Conservation (phyloP, 192 early-diverging fungal species). For the Dissophora globulifera region DNA sequence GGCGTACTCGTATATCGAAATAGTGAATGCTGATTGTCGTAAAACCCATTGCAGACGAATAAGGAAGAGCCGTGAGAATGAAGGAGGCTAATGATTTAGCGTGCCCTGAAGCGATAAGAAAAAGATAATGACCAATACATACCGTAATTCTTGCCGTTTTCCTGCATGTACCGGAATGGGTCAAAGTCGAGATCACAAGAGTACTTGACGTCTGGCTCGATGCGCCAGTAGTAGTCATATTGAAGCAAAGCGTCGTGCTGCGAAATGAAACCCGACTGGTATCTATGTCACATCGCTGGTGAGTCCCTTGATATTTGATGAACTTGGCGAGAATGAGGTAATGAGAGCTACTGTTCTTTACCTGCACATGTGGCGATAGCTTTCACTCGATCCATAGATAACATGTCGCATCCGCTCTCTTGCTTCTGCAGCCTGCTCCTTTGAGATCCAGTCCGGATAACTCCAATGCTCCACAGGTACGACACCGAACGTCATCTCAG, state of each 20-base stretch:
- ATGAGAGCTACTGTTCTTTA: slow-evolving; percentile 29
- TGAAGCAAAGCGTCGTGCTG: slow-evolving; percentile 73
- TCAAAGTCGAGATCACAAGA: slow-evolving; percentile 86
- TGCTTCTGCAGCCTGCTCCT: slow-evolving; percentile 60
- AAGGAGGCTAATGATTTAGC: no score
- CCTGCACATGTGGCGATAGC: slow-evolving; percentile 84
- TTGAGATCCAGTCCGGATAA: slow-evolving; percentile 82
- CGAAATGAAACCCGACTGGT: slow-evolving; percentile 82
- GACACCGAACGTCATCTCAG: slow-evolving; percentile 69
- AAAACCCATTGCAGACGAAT: no score
- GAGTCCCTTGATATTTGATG: no score
- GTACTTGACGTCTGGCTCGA: slow-evolving; percentile 86
- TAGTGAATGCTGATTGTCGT: slow-evolving; percentile 77
- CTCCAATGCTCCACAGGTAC: slow-evolving; percentile 83
- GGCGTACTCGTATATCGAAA: slow-evolving; percentile 76
- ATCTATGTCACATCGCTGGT: no score
- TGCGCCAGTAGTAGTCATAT: slow-evolving; percentile 90
- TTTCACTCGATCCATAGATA: slow-evolving; percentile 73
- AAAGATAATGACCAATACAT: neutral
- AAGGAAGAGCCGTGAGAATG: no score
- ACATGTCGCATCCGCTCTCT: slow-evolving; percentile 62
- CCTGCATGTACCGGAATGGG: slow-evolving; percentile 83
- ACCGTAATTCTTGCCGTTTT: slow-evolving; percentile 83
- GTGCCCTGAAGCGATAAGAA: neutral
- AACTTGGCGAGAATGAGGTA: no score